Evolutionary conservation across 225 moss, liverwort and hornwort genomes (phyloP).

Genomic region (Asterella californica): DNA sequence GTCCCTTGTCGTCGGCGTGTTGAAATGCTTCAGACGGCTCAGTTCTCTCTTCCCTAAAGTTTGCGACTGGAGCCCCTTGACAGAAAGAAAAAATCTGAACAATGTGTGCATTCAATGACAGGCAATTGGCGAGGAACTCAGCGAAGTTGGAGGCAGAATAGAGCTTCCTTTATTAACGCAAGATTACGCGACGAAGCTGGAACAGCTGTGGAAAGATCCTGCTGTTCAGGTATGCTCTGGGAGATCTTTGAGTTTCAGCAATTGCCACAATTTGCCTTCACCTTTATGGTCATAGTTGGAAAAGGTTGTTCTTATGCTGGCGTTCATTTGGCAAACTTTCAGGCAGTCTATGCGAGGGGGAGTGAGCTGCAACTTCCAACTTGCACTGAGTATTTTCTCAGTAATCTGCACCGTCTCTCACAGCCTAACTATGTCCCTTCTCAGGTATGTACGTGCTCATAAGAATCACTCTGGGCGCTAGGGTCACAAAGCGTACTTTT

Average conservation of each 20-base stretch:
- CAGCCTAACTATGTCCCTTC: conserved; percentile 50
- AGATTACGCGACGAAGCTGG: conserved; percentile 41
- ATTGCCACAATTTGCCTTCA: neutral
- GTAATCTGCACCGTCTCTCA: conserved; percentile 50
- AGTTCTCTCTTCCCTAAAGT: neutral
- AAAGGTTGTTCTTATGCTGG: neutral
- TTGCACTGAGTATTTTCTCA: conserved; percentile 53
- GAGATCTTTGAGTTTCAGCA: neutral
- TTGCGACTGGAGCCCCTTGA: neutral
- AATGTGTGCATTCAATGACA: neutral
- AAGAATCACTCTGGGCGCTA: too few relatives aligned
- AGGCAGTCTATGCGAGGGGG: conserved; percentile 53
- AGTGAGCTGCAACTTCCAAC: conserved; percentile 62
- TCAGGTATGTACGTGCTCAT: conserved; percentile 36
- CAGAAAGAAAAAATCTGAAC: neutral
- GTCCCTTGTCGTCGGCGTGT: neutral
- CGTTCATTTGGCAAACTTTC: neutral
- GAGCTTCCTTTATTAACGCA: conserved; percentile 39
- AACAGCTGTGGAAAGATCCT: conserved; percentile 53
- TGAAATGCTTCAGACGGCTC: neutral
- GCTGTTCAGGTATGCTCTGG: conserved; percentile 46
- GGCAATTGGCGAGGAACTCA: conserved; percentile 40
- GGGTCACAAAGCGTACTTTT: too few relatives aligned
- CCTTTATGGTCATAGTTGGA: neutral
- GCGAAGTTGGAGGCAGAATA: conserved; percentile 33